Evolutionary conservation across 1,284 basidiomycete species (phyloP), one percentile per base, ranked within the genome.

Genomic region (Sparassis latifolia): DNA sequence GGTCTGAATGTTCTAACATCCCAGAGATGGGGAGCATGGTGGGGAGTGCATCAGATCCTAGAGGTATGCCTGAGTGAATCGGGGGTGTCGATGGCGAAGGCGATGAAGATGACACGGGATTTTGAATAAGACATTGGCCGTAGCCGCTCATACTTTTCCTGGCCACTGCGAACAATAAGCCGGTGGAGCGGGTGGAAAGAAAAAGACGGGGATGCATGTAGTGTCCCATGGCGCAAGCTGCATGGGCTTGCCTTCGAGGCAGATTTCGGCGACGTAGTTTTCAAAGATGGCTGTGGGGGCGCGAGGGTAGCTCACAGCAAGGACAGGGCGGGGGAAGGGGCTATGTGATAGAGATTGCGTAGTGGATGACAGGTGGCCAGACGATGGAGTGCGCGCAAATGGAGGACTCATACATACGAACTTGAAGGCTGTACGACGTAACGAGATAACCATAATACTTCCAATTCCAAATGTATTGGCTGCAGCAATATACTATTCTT

Each of bases 201-300:
- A 33, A 5, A 43, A 44, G 46, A 42, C 50, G 32, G 45, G 28
- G 52, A 83, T 89, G 69, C 67, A 92, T 92, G 95, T 94, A 52
- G 94, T 97, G 78, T 97, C 95, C 95, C 95, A 97, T 38, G 97
- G 72, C 40, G 95, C 94, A 50, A 97, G 73, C 68, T 97, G 94
- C 28, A 98, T 90, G 41, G 94, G 91, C 70, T 98, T 98, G 58
- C 94, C 94, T 69, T 99, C 96, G 50, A 98, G 76, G 61, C 93
- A 79, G 64, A 99, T 97, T 74, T 98, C 96, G 44, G 96, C 95
- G 54, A 98, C 95, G 69, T 97, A 98, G 68, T 98, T 99, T 73
- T 97, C 94, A 64, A 97, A 97, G 50, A 97, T 93, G 50, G 92
- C 91, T 86, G 72, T 20, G 53, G 55, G 63, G 62, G 31, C 39